Base-by-base conservation (phyloP, 495 filamentous ascomycete species). In the Copromyces sp. region DNA sequence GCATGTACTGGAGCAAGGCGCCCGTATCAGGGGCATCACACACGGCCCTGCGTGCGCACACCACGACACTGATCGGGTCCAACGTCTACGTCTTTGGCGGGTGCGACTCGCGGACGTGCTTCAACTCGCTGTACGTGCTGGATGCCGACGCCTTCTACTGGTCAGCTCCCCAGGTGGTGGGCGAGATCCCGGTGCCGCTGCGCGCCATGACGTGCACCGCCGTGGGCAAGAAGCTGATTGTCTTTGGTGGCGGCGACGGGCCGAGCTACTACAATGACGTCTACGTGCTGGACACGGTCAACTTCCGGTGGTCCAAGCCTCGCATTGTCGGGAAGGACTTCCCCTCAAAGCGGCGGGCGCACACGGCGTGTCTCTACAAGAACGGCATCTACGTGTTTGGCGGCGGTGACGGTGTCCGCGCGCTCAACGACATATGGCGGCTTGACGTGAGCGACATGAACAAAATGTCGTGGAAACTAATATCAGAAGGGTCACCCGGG, bases 241-340 rank as follows among this genome's bases (percentile, higher is more conserved):
- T 91, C 17, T 90, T 91, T 74, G 89, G 89, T 16, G 89, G 89
- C 35, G 89, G 89, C 59, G 89, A 91, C 74, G 89, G 89, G 1
- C 88, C 88, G 1, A 86, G 87, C 24, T 91, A 91, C 79, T 90
- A 90, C 80, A 90, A 90, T 73, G 89, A 90, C 75, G 86, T 91
- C 29, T 91, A 90, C 78, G 88, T 91, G 47, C 83, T 90, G 41
- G 89, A 91, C 78, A 91, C 88, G 41, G 81, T 88, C 73, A 91
- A 87, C 76, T 87, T 87, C 75, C 83, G 87, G 17, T 91, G 87
- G 86, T 85, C 84, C 38, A 83, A 83, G 47, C 87, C 88, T 68
- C 83, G 83, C 41, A 85, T 90, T 70, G 75, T 85, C 14, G 86
- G 86, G 39, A 85, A 86, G 72, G 80, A 82, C 53, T 76, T 77